Conservation (phyloP, 345 rosid species). For the Arabis alpina region DNA sequence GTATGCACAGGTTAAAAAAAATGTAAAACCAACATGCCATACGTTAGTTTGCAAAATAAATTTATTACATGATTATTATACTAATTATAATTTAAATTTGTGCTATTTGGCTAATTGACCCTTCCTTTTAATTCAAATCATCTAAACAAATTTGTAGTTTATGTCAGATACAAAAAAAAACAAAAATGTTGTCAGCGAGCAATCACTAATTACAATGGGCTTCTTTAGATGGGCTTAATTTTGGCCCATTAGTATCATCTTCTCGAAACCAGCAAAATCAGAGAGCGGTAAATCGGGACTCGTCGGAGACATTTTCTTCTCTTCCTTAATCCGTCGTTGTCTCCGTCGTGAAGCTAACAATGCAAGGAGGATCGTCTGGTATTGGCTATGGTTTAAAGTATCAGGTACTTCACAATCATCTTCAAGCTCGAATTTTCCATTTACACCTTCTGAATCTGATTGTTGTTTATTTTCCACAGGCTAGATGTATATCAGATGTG, state of each 20-base stretch:
- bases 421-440: background rate
- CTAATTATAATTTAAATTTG: too few species aligned
- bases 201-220: too few species aligned
- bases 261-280: conserved; percentile 1
- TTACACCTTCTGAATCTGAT: conserved; percentile 20
- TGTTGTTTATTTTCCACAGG: conserved; percentile 51
- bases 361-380: conserved; percentile 94
- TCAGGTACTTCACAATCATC: conserved; percentile 56
- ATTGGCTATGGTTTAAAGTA: conserved; percentile 90
- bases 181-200: too few species aligned
- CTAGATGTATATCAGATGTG: conserved; percentile 88
- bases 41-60: too few species aligned
- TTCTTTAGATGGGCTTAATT: background rate
- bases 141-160: too few species aligned
- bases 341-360: conserved; percentile 41
- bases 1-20: too few species aligned
- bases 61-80: too few species aligned
- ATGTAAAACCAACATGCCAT: too few species aligned
- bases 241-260: conserved; percentile 21
- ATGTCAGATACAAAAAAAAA: too few species aligned
- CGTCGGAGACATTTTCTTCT: conserved; percentile 12
- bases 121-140: too few species aligned
- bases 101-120: too few species aligned
- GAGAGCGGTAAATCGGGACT: conserved; percentile 42
- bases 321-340: conserved; percentile 22